Evolutionary conservation across 768 basidiomycete genomes (phyloP), one percentile per base, ranked within the genome.

Genomic region (Macrolepiota fuliginosa): DNA sequence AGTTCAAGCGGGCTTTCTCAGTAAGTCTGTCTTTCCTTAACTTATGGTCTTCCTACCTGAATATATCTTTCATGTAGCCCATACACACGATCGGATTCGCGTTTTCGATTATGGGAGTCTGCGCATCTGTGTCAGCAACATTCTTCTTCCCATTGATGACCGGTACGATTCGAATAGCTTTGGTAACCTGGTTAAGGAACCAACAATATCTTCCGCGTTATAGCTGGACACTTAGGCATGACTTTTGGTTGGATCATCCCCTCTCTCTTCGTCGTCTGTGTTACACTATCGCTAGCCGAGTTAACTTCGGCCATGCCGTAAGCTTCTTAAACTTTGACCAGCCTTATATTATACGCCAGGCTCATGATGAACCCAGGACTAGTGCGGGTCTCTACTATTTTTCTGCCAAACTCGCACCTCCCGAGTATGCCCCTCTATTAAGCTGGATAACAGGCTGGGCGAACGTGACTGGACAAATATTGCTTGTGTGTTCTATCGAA

Each of bases 381-480:
- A n/a, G n/a, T n/a, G n/a, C n/a, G n/a, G n/a, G n/a, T n/a, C n/a
- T n/a, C n/a, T n/a, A n/a, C n/a, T 91, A 90, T 70, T 91, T 90
- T 71, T 87, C 89, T 2, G 87, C 89, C 0, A 90, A 88, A 68
- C 72, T 91, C 49, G 89, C 89, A 2, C 86, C 88, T 1, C 79
- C 79, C 6, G 77, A 80, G 66, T 83, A 85, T n/a, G n/a, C n/a
- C n/a, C n/a, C n/a, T n/a, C n/a, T n/a, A n/a, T n/a, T n/a, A n/a
- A n/a, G n/a, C n/a, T n/a, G n/a, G n/a, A n/a, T n/a, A n/a, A n/a
- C n/a, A n/a, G n/a, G n/a, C n/a, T n/a, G n/a, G n/a, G n/a, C n/a
- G n/a, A n/a, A n/a, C n/a, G n/a, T n/a, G n/a, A n/a, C n/a, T n/a
- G n/a, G n/a, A n/a, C n/a, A n/a, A n/a, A n/a, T n/a, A n/a, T n/a